Percentiles rank a stretch among this genome's conserved stretches.
These are phyloP conservation scores for Fomitopsis serialis DNA, from an alignment of 768 basidiomycete species.

Conservation along the genomic window DNA sequence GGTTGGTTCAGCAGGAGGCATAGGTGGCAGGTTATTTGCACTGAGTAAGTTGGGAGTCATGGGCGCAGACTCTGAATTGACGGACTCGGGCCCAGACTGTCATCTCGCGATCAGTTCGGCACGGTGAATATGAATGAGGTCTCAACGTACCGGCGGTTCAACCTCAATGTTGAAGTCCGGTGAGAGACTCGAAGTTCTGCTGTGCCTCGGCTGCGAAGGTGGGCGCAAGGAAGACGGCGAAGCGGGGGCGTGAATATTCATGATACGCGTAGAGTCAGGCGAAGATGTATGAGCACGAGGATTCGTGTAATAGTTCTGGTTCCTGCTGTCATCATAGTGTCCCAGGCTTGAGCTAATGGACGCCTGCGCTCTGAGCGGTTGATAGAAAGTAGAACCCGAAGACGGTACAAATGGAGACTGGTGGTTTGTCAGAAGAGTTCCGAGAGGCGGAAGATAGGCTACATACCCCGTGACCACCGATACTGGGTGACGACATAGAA, in stretches of 20 bases:
- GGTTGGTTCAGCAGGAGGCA: constrained; percentile 19
- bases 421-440: background rate
- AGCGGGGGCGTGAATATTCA: background rate
- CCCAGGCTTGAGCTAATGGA: background rate
- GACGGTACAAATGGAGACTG: constrained; percentile 9
- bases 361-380: constrained; percentile 1
- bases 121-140: constrained; percentile 8
- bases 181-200: background rate
- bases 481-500: constrained; percentile 12
- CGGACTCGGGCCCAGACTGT: constrained; percentile 35
- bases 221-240: constrained; percentile 9
- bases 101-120: constrained; percentile 22
- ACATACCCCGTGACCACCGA: background rate
- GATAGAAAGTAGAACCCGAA: background rate
- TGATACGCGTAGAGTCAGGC: constrained; percentile 4
- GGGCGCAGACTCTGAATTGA: constrained; percentile 17
- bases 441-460: background rate
- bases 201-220: constrained; percentile 3
- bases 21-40: constrained; percentile 30
- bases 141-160: constrained; percentile 13
- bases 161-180: constrained; percentile 9
- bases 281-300: constrained; percentile 13
- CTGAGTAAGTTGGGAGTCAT: constrained; percentile 29
- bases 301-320: constrained; percentile 10
- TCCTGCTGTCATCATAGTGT: background rate